Base-by-base conservation (phyloP, 1,284 basidiomycete species). In the Microbotryum saponariae region DNA sequence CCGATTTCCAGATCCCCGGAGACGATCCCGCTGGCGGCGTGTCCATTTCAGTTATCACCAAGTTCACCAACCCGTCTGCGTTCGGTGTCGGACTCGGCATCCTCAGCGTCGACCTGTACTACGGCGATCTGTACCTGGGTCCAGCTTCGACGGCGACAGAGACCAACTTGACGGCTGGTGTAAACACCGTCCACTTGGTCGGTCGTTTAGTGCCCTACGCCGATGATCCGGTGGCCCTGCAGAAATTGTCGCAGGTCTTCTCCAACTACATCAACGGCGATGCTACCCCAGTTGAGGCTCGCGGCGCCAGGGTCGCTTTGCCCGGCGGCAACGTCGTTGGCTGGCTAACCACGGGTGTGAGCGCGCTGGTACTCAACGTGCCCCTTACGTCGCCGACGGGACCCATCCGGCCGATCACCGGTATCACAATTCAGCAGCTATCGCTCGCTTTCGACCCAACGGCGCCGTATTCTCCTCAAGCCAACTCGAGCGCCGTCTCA, bases 191-290 rank as follows among this genome's bases (percentile, higher is more conserved):
- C 69, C 82, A 80, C 2, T 80, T 89, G 58, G 74, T 72, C 16
- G 87, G 88, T 16, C 76, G 78, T 18, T 78, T 89, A 51, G 70
- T 84, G 23, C 81, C 79, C 6, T 85, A 88, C 65, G 78, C 77
- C 21, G 76, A 77, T 63, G 73, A 76, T 33, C 65, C 79, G 16
- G 74, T 77, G 12, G 78, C 81, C 31, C 79, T 89, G 51, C 77
- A 77, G 8, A 70, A 75, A 20, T 75, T 88, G 56, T 85, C 85
- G 3, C 73, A 81, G 61, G 76, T 89, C 50, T 89, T 89, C 74
- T 87, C 86, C 18, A 81, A 82, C 57, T 89, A 87, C 74, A 78
- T 89, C 68, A 89, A 89, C 70, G 80, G 84, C 23, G 81, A 83
- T 46, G 74, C 73, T 10, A 82, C 85, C 2, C 78, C 77, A 5